These are phyloP conservation scores for Malassezia equina DNA, from an alignment of 1,284 basidiomycete species.

Conservation along the genomic window DNA sequence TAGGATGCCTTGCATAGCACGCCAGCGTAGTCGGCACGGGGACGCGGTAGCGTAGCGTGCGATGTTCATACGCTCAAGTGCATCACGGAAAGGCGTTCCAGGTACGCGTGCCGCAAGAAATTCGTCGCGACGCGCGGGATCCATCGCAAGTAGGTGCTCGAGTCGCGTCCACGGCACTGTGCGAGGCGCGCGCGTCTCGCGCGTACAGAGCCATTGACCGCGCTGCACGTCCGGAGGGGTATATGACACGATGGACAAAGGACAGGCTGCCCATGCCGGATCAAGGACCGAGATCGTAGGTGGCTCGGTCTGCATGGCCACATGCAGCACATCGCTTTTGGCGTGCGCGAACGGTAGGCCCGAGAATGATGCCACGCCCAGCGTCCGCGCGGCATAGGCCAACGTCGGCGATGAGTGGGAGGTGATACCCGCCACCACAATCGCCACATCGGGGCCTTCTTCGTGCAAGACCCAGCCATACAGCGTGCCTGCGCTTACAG, in stretches of 20 bases:
- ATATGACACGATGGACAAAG: not conserved
- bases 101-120: not conserved
- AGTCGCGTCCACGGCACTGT: not conserved
- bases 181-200: not conserved
- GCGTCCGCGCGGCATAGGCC: not conserved
- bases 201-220: not conserved
- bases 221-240: constrained; percentile 3
- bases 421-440: not conserved
- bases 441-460: not conserved
- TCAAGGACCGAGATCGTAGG: not conserved
- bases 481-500: not conserved
- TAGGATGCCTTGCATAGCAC: not conserved
- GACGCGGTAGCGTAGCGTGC: not conserved
- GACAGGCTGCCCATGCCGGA: not conserved
- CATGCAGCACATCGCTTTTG: not conserved
- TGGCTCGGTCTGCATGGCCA: not conserved
- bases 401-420: not conserved
- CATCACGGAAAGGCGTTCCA: not conserved
- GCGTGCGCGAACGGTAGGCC: not conserved
- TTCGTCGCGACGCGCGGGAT: constrained; percentile 4
- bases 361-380: not conserved
- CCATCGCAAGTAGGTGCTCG: constrained; percentile 13
- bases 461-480: not conserved
- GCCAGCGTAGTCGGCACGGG: not conserved
- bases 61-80: constrained; percentile 1